phyloP scores from a whole-genome alignment of 345 rosid species.

The Raphanus sativus region DNA sequence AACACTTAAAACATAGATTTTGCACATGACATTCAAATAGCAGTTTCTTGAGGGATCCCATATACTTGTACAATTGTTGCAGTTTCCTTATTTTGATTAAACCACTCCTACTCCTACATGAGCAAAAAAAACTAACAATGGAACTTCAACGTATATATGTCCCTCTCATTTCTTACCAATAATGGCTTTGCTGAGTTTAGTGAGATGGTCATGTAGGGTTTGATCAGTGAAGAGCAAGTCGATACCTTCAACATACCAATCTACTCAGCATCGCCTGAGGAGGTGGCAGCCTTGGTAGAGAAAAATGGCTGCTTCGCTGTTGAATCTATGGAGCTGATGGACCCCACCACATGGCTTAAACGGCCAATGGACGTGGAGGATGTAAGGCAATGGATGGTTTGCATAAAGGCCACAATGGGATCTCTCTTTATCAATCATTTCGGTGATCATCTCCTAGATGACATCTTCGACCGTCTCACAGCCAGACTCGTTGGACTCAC shows the following conservation, averaged over 20 bases:
- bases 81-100: neutral
- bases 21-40: neutral
- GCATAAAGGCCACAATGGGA: constrained; percentile 57
- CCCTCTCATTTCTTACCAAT: neutral
- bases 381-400: constrained; percentile 39
- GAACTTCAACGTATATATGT: neutral
- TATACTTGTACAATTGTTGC: neutral
- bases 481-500: constrained; percentile 36
- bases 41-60: too few species aligned
- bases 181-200: neutral
- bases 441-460: constrained; percentile 32
- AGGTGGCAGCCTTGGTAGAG: constrained; percentile 41
- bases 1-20: neutral
- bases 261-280: constrained; percentile 43
- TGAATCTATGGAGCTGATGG: constrained; percentile 45
- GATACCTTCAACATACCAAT: constrained; percentile 58
- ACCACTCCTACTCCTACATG: neutral
- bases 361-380: constrained; percentile 35
- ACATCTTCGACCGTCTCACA: constrained; percentile 43
- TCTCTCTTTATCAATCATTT: constrained; percentile 50
- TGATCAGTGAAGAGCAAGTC: constrained; percentile 49
- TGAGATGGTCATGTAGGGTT: constrained; percentile 39
- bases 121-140: neutral
- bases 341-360: constrained; percentile 38
- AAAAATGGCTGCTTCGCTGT: constrained; percentile 42